A percentile compares a stretch with the other conserved stretches of the same genome.
Evolutionary conservation across 345 rosid species (phyloP).

Genomic region (Citrus reticulata): DNA sequence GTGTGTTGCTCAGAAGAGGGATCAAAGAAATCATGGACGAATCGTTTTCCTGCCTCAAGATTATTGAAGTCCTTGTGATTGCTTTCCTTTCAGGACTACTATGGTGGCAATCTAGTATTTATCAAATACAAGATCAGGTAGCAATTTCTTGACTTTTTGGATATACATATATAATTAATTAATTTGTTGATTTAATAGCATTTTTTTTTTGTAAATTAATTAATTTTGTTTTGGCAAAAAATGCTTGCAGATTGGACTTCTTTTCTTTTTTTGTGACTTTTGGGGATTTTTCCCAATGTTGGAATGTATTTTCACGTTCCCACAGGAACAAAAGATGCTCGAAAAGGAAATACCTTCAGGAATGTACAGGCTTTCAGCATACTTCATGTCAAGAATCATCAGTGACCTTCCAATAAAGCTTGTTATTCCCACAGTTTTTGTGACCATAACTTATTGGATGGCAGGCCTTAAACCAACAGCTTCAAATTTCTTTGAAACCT

Average conservation of each 20-base stretch:
- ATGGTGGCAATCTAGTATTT: slow-evolving; percentile 47
- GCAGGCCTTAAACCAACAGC: slow-evolving; percentile 42
- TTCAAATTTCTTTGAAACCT: slow-evolving; percentile 37
- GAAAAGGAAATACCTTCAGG: slow-evolving; percentile 81
- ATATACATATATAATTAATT: no score
- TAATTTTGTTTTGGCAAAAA: no score
- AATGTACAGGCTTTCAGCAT: slow-evolving; percentile 74
- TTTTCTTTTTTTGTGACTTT: slow-evolving; percentile 62
- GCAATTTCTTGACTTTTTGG: no score
- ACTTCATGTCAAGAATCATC: slow-evolving; percentile 58
- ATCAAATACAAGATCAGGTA: slow-evolving; percentile 71
- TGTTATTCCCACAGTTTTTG: slow-evolving; percentile 50
- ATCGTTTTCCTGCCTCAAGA: slow-evolving; percentile 35
- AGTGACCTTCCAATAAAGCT: slow-evolving; percentile 87
- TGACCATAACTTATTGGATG: slow-evolving; percentile 67
- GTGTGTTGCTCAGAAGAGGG: slow-evolving; percentile 37
- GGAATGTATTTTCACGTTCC: slow-evolving; percentile 79
- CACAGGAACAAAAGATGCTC: slow-evolving; percentile 76
- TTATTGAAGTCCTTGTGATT: slow-evolving; percentile 28
- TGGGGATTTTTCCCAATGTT: slow-evolving; percentile 71
- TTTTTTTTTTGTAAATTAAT: no score
- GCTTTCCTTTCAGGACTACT: slow-evolving; percentile 38
- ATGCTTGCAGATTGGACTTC: slow-evolving; percentile 51
- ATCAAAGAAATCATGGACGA: slow-evolving; percentile 43
- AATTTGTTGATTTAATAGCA: no score